Base-by-base conservation (phyloP, 768 basidiomycete species). In the Collybiopsis confluens region DNA sequence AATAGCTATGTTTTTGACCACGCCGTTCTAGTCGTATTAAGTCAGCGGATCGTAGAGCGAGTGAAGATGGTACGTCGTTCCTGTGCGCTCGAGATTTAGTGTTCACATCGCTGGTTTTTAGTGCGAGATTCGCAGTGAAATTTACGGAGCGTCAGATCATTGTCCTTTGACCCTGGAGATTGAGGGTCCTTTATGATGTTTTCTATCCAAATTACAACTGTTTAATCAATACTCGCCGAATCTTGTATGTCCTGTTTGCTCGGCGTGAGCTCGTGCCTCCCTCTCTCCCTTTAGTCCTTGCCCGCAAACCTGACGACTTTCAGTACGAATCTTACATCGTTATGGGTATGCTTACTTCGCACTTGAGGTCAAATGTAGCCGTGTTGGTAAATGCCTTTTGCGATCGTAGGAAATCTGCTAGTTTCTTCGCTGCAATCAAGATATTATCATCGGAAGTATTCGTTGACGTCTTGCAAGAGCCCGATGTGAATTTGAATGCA, bases 241-340 rank as follows among this genome's bases (percentile, higher is more conserved):
- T 38, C 76, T 75, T 18, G 80, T 78, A 69, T 97, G 95, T 0
- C 95, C 92, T 1, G 93, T 97, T 68, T 83, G 74, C 61, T 80
- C 80, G 4, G 96, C 96, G 65, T 98, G 96, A 44, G 80, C 79
- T 33, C 90, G 81, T 1, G 96, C 96, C 56, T 85, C 94, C 63
- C 94, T 98, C 73, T 98, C 95, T 30, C 96, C 96, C 61, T 88
- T 95, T 59, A 98, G 70, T 0, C 91, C 93, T 61, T 83, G 75
- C 16, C 87, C 82, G 62, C 95, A 98, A 47, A 87, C 74, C 84
- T 92, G 42, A n/a, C 21, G 41, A 26, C 8, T 28, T 46, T 20
- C 20, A 53, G 10, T 36, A 56, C 16, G 45, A 41, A 3, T 40
- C 20, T 16, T 52, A 4, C 38, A 55, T 21, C 40, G 21, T n/a